A percentile compares a stretch with the other conserved stretches of the same genome.
These are phyloP conservation scores for Nicotiana noctiflora DNA, from an alignment of 257 asterid genomes.

Conservation along the genomic window DNA sequence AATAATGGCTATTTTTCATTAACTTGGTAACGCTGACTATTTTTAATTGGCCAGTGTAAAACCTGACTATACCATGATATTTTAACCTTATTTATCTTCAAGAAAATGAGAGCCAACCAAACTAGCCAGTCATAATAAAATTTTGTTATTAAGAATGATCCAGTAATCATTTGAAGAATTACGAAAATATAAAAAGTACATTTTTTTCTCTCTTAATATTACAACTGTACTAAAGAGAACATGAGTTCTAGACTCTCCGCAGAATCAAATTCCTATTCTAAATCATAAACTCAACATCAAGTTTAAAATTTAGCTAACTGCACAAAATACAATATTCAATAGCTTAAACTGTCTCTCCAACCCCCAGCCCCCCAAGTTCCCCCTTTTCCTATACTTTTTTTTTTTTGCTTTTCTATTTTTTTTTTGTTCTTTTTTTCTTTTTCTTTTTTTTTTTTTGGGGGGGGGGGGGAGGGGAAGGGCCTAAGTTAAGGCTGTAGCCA, in stretches of 20 bases:
- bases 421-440: neutral
- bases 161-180: neutral
- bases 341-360: neutral
- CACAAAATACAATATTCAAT: neutral
- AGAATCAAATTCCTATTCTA: neutral
- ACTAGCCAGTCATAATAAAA: too few relatives aligned
- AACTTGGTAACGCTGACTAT: too few relatives aligned
- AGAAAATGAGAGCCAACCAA: too few relatives aligned
- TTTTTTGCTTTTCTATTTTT: neutral
- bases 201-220: neutral
- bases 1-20: too few relatives aligned
- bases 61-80: too few relatives aligned
- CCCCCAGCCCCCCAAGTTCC: neutral
- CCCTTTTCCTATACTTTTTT: too few relatives aligned
- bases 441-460: neutral
- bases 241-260: neutral
- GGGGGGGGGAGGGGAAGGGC: neutral
- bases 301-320: neutral
- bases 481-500: neutral
- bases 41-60: too few relatives aligned
- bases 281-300: constrained; percentile 1
- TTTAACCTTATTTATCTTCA: too few relatives aligned
- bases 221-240: neutral
- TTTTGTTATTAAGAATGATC: too few relatives aligned
- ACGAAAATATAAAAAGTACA: neutral